These are phyloP conservation scores for Apium graveolens DNA, from an alignment of 129 eudicot species.

Conservation along the genomic window DNA sequence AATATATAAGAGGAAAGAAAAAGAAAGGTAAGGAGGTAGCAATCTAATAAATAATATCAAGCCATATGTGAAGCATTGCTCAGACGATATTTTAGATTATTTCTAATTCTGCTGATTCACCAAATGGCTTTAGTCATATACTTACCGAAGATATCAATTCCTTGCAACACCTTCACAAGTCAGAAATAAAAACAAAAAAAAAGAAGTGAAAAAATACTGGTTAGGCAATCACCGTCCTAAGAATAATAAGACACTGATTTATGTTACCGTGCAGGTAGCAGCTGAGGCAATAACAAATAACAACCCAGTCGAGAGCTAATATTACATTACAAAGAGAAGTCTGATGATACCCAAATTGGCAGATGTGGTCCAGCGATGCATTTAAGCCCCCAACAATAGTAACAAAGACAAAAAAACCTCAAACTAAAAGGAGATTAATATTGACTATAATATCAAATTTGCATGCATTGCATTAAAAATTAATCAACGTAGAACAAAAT, in stretches of 20 bases:
- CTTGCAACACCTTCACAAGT: background rate
- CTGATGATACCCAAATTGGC: background rate
- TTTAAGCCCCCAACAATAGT: background rate
- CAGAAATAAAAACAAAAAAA: background rate
- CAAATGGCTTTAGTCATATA: background rate
- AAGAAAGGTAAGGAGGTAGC: background rate
- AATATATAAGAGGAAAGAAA: background rate
- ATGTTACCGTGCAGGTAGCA: background rate
- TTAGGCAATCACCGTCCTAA: background rate
- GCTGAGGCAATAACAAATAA: background rate
- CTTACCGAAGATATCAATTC: background rate
- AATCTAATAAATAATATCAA: background rate
- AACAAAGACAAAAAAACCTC: background rate
- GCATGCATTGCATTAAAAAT: background rate
- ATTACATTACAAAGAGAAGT: background rate
- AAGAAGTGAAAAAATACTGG: background rate
- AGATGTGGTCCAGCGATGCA: background rate
- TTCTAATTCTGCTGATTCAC: background rate
- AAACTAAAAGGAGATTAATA: background rate
- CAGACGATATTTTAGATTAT: background rate
- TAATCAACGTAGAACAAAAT: background rate
- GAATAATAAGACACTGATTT: background rate
- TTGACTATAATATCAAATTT: background rate
- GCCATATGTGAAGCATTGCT: background rate
- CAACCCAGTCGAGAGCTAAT: background rate